These are phyloP conservation scores for Plasmopara muralis DNA, from an alignment of 352 stramenopile genomes.

Conservation along the genomic window DNA sequence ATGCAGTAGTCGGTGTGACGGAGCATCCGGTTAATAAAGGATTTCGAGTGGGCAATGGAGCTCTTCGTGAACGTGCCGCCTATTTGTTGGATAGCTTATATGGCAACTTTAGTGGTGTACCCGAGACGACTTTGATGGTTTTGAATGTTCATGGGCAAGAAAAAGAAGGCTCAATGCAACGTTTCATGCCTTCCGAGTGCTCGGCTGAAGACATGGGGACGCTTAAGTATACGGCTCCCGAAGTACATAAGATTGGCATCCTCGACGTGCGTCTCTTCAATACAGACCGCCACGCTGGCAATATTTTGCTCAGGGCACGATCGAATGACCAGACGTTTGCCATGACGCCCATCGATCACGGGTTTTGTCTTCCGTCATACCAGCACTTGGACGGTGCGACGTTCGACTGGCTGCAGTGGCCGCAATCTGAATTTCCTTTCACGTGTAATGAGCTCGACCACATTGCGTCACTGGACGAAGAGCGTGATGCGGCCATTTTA, in stretches of 20 bases:
- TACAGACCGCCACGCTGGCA: conserved; percentile 82
- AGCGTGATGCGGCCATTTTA: conserved; percentile 50
- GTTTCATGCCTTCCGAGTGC: conserved; percentile 72
- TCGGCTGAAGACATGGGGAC: conserved; percentile 85
- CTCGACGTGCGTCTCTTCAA: conserved; percentile 86
- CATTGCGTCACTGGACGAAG: conserved; percentile 59
- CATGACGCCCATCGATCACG: conserved; percentile 87
- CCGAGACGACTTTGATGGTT: conserved; percentile 70
- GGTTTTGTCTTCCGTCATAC: conserved; percentile 80
- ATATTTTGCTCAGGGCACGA: conserved; percentile 65
- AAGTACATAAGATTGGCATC: conserved; percentile 88
- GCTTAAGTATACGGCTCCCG: conserved; percentile 74
- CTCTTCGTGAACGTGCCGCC: conserved; percentile 72
- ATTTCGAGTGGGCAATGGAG: conserved; percentile 82
- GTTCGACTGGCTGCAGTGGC: conserved; percentile 87
- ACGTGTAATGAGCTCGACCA: conserved; percentile 67
- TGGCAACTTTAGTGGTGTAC: conserved; percentile 76
- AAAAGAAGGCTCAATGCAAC: conserved; percentile 85
- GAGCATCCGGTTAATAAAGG: conserved; percentile 81
- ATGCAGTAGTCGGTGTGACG: conserved; percentile 67
- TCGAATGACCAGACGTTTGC: conserved; percentile 57
- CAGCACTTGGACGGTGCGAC: conserved; percentile 72
- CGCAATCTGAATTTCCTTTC: conserved; percentile 85
- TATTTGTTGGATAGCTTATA: conserved; percentile 80
- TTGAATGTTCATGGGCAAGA: conserved; percentile 48